Conservation (phyloP, 805 yeast species). For the Monosporozyma unispora region DNA sequence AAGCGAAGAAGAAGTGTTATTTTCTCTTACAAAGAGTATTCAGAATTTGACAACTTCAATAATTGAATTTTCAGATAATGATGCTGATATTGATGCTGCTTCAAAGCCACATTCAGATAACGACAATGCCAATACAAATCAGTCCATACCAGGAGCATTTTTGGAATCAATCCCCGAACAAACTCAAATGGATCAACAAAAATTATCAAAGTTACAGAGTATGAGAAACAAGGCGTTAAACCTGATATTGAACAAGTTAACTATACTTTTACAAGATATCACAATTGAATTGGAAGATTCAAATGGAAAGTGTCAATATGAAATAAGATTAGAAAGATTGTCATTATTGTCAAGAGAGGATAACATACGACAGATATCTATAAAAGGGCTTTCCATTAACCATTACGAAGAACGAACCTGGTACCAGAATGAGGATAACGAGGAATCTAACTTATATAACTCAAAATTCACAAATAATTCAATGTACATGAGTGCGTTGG, state of each 20-base stretch:
- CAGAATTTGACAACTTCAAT: conserved; percentile 57
- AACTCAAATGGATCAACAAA: not conserved
- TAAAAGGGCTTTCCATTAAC: not conserved
- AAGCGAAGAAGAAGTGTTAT: conserved; percentile 13
- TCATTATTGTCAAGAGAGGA: conserved; percentile 4
- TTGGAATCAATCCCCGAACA: not conserved
- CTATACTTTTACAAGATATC: conserved; percentile 40
- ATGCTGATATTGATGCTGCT: conserved; percentile 4
- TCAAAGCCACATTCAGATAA: conserved; percentile 1
- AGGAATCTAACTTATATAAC: conserved; percentile 42
- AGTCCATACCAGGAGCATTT: not conserved
- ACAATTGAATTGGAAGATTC: conserved; percentile 44
- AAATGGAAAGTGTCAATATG: conserved; percentile 13
- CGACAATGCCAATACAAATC: too few species aligned
- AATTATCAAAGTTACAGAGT: conserved; percentile 31
- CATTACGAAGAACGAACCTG: not conserved
- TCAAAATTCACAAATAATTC: conserved; percentile 61
- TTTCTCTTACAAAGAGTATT: conserved; percentile 62
- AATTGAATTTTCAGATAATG: conserved; percentile 28
- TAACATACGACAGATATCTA: conserved; percentile 3
- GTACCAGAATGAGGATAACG: conserved; percentile 30
- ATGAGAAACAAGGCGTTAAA: conserved; percentile 60
- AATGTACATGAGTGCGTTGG: conserved; percentile 74
- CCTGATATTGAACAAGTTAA: conserved; percentile 53
- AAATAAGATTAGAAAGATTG: conserved; percentile 29